phyloP scores from a whole-genome alignment of 345 rosid genomes.

The Brassica nigra region DNA sequence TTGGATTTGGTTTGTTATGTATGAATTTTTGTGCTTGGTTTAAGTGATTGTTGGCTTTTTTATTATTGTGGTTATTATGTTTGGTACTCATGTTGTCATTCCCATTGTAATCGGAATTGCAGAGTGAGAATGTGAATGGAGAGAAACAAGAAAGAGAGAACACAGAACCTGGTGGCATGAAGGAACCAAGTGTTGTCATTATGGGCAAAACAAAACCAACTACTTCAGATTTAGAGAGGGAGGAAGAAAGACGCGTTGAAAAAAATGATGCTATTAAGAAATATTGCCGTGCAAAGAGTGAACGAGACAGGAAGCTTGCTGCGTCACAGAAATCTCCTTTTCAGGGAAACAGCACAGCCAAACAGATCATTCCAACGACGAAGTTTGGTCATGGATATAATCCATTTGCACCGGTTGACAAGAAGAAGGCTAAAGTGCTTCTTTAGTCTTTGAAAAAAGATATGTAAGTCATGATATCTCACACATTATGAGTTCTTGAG shows the following conservation, averaged over 20 bases:
- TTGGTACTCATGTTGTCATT: no score
- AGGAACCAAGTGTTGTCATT: not conserved
- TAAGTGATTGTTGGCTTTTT: not conserved
- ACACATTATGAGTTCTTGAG: no score
- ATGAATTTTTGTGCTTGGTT: no score
- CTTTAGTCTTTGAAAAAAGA: not conserved
- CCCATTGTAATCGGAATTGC: not conserved
- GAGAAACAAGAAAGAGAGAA: not conserved
- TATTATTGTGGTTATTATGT: no score
- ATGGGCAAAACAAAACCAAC: no score
- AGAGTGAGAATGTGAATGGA: not conserved
- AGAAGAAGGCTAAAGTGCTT: not conserved
- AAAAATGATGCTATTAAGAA: no score
- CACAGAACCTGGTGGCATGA: not conserved
- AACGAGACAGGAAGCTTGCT: no score
- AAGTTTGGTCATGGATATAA: not conserved
- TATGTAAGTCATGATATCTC: not conserved
- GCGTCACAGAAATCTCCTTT: no score
- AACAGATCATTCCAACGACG: not conserved
- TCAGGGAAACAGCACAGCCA: not conserved
- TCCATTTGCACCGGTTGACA: not conserved
- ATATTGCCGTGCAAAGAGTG: no score
- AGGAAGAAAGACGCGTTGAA: no score
- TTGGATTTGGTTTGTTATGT: not conserved
- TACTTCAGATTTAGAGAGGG: no score